phyloP scores from a whole-genome alignment of 2,329 filamentous ascomycete species.

The Aspergillus sp. region DNA sequence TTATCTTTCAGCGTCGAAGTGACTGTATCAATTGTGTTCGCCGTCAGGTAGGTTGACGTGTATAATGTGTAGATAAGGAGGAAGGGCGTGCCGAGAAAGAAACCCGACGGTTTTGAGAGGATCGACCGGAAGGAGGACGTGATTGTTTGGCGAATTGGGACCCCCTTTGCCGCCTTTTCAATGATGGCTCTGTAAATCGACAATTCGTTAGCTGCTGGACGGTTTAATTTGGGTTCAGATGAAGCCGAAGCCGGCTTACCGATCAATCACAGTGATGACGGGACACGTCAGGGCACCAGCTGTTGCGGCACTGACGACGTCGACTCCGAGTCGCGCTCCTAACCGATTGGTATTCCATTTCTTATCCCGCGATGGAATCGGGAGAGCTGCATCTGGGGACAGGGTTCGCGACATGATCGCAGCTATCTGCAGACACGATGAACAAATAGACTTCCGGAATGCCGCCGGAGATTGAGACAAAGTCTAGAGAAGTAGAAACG shows the following conservation, averaged over 20 bases:
- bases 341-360: conserved; percentile 77
- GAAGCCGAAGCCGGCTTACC: conserved; percentile 47
- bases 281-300: conserved; percentile 79
- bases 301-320: conserved; percentile 66
- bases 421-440: background rate
- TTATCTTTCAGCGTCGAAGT: conserved; percentile 61
- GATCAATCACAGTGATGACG: conserved; percentile 82
- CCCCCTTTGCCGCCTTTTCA: conserved; percentile 48
- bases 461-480: background rate
- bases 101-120: conserved; percentile 40
- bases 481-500: background rate
- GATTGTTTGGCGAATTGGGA: conserved; percentile 43
- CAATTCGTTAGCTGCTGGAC: background rate
- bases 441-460: background rate
- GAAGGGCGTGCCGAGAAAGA: conserved; percentile 50
- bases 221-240: background rate
- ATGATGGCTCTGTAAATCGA: conserved; percentile 44
- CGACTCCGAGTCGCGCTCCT: conserved; percentile 64
- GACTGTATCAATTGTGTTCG: conserved; percentile 84
- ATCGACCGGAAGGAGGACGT: conserved; percentile 41
- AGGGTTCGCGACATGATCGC: conserved; percentile 31
- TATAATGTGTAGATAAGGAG: conserved; percentile 64
- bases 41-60: conserved; percentile 83
- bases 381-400: conserved; percentile 24
- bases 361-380: conserved; percentile 18